These are phyloP conservation scores for Boletus barrowsii DNA, from an alignment of 768 basidiomycete genomes.

Conservation along the genomic window DNA sequence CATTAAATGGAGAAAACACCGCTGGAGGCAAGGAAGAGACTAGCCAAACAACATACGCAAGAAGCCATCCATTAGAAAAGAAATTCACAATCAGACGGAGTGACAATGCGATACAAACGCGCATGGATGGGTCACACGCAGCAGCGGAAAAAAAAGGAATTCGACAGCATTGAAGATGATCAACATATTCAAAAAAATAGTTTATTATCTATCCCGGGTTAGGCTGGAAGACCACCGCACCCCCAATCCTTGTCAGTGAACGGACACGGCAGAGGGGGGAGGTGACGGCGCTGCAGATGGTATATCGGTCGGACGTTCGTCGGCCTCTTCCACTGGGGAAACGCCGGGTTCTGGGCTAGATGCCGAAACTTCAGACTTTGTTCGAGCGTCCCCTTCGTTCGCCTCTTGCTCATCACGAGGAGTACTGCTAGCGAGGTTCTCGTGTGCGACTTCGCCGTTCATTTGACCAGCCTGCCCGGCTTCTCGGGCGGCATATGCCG, in stretches of 20 bases:
- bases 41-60: constrained; percentile 23
- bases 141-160: constrained; percentile 1
- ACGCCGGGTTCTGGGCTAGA: constrained; percentile 16
- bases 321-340: constrained; percentile 23
- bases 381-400: constrained; percentile 5
- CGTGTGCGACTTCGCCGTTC: constrained; percentile 21
- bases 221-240: constrained; percentile 1
- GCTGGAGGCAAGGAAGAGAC: constrained; percentile 3
- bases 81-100: constrained; percentile 5
- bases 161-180: constrained; percentile 31
- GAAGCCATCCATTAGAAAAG: constrained; percentile 15
- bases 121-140: constrained; percentile 15
- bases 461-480: constrained; percentile 15
- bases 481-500: constrained; percentile 27
- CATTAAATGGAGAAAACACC: constrained; percentile 10
- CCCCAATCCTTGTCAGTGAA: constrained; percentile 16
- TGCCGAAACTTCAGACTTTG: constrained; percentile 15
- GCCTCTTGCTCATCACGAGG: constrained; percentile 10
- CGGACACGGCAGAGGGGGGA: constrained; percentile 31
- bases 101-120: constrained; percentile 8
- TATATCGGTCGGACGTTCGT: constrained; percentile 21
- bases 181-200: constrained; percentile 35
- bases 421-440: constrained; percentile 6
- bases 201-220: constrained; percentile 26
- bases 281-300: constrained; percentile 29